A percentile compares a stretch with the other conserved stretches of the same genome.
Conservation (phyloP, 257 asterid species). For the Solanum tacnaense region DNA sequence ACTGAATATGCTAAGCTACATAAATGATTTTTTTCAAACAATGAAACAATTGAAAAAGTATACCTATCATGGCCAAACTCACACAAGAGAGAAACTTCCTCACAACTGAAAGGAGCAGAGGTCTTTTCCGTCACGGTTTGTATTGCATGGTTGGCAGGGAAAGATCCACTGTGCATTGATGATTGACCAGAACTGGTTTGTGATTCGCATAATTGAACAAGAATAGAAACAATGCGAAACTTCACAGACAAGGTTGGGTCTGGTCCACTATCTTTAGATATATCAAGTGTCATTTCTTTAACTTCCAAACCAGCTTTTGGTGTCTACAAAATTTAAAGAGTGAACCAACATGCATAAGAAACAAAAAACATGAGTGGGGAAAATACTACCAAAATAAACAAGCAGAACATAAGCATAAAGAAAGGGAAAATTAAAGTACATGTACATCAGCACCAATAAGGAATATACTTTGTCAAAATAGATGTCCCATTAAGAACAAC, state of each 20-base stretch:
- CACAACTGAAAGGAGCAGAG: slow-evolving; percentile 79
- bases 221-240: slow-evolving; percentile 61
- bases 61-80: slow-evolving; percentile 91
- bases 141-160: slow-evolving; percentile 24
- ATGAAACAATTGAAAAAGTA: not conserved
- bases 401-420: not conserved
- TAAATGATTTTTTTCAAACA: not conserved
- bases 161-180: slow-evolving; percentile 34
- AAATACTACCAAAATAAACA: not conserved
- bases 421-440: not conserved
- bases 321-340: slow-evolving; percentile 47
- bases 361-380: not conserved
- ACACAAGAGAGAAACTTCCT: slow-evolving; percentile 72
- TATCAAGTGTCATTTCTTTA: slow-evolving; percentile 76
- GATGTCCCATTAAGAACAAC: not conserved
- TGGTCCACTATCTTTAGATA: slow-evolving; percentile 83
- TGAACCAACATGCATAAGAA: not conserved
- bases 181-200: slow-evolving; percentile 36
- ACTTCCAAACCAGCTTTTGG: slow-evolving; percentile 83
- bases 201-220: slow-evolving; percentile 52
- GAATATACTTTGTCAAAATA: not conserved
- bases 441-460: not conserved
- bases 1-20: not conserved
- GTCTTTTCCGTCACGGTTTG: slow-evolving; percentile 28
- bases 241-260: slow-evolving; percentile 68